Conservation (phyloP, 768 basidiomycete genomes). For the Panus rudis region DNA sequence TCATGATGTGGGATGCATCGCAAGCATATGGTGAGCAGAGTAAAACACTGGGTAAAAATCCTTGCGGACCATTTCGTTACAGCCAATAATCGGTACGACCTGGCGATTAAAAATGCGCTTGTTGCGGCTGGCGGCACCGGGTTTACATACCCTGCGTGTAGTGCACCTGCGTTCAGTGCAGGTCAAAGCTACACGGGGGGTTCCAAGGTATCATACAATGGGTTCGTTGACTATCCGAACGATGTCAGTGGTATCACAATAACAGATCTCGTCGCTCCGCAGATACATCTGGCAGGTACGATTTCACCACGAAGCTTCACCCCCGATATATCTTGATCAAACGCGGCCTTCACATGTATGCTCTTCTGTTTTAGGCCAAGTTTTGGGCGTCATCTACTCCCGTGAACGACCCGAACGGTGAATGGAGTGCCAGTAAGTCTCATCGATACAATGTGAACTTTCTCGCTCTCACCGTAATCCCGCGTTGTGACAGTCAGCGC, state of each 20-base stretch:
- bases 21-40: conserved; percentile 33
- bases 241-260: neutral
- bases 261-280: neutral
- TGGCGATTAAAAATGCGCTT: conserved; percentile 54
- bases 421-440: conserved; percentile 57
- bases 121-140: conserved; percentile 59
- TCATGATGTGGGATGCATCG: conserved; percentile 40
- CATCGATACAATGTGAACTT: neutral
- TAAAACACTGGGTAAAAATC: neutral
- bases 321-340: neutral
- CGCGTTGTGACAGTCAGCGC: conserved; percentile 41
- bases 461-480: neutral
- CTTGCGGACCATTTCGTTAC: neutral
- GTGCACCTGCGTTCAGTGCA: conserved; percentile 44
- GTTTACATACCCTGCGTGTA: conserved; percentile 57
- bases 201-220: conserved; percentile 45
- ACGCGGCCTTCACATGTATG: neutral
- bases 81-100: conserved; percentile 55
- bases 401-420: conserved; percentile 39
- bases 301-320: too few species aligned
- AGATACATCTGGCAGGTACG: conserved; percentile 62
- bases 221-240: conserved; percentile 29
- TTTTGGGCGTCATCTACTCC: conserved; percentile 49
- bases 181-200: conserved; percentile 46
- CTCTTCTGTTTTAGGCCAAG: conserved; percentile 42